phyloP scores from a whole-genome alignment of 129 eudicot species.

The Pulicaria dysenterica region DNA sequence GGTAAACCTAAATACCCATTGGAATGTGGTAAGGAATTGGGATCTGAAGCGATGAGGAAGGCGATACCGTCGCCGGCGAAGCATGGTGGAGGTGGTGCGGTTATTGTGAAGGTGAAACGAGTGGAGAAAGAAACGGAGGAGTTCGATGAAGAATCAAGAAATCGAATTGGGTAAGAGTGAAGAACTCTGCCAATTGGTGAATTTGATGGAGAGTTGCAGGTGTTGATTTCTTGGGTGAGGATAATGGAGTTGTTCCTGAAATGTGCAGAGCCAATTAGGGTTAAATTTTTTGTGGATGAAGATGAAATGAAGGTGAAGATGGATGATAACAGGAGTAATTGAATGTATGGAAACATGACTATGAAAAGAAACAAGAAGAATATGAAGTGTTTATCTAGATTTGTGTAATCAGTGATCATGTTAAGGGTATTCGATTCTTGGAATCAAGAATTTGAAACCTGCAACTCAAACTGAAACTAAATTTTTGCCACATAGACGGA shows the following conservation, averaged over 20 bases:
- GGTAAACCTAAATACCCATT: constrained; percentile 59
- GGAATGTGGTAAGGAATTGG: constrained; percentile 27
- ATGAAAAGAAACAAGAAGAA: neutral
- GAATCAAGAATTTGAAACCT: no score
- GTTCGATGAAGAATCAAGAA: constrained; percentile 40
- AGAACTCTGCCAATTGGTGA: constrained; percentile 52
- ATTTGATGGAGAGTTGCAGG: constrained; percentile 25
- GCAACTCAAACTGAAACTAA: no score
- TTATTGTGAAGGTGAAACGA: constrained; percentile 50
- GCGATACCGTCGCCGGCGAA: constrained; percentile 60
- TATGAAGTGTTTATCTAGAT: neutral
- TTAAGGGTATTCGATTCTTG: no score
- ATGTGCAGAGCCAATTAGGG: constrained; percentile 55
- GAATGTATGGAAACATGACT: constrained; percentile 31
- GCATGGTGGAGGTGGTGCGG: constrained; percentile 40
- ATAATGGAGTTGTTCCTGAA: constrained; percentile 38
- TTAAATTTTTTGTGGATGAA: constrained; percentile 42
- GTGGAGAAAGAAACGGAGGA: constrained; percentile 50
- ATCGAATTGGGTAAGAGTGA: constrained; percentile 50
- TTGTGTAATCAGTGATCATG: no score
- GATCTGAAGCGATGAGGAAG: constrained; percentile 52
- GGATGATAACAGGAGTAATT: constrained; percentile 20
- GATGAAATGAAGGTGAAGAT: constrained; percentile 16
- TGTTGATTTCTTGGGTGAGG: constrained; percentile 42
- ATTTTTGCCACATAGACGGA: no score